phyloP scores from a whole-genome alignment of 257 asterid species.

The Galeopsis tetrahit region DNA sequence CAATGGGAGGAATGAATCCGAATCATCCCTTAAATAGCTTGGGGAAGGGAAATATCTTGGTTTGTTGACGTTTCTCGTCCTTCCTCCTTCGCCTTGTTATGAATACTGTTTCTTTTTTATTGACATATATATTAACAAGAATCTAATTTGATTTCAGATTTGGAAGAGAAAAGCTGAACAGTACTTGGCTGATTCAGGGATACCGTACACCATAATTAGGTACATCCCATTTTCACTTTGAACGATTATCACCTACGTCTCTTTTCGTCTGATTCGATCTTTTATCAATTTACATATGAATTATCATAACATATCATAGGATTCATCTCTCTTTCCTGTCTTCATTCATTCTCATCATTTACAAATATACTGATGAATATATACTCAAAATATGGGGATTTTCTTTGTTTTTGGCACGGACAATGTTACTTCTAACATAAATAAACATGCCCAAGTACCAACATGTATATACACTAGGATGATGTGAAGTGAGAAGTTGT shows the following conservation, averaged over 20 bases:
- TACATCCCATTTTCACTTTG: conserved; percentile 24
- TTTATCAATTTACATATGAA: neutral
- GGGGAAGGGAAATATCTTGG: conserved; percentile 96
- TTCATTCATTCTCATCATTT: neutral
- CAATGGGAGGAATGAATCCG: conserved; percentile 91
- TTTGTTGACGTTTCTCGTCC: conserved; percentile 33
- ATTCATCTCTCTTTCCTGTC: neutral
- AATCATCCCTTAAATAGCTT: conserved; percentile 81
- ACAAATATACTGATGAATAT: neutral
- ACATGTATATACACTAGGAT: neutral
- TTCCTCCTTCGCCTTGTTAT: conserved; percentile 1
- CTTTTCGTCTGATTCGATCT: neutral
- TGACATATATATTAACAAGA: neutral
- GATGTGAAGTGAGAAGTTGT: neutral
- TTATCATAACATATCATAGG: neutral
- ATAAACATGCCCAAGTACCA: neutral
- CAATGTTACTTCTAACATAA: neutral
- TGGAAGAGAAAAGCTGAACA: conserved; percentile 98
- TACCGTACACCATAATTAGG: conserved; percentile 96
- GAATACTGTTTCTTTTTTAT: neutral
- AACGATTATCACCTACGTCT: neutral
- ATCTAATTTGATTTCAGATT: conserved; percentile 45
- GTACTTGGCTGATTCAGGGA: conserved; percentile 85
- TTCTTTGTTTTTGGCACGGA: neutral
- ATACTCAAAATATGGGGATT: neutral